phyloP scores from a whole-genome alignment of 139 green algal genomes.

The Choricystis sp. region DNA sequence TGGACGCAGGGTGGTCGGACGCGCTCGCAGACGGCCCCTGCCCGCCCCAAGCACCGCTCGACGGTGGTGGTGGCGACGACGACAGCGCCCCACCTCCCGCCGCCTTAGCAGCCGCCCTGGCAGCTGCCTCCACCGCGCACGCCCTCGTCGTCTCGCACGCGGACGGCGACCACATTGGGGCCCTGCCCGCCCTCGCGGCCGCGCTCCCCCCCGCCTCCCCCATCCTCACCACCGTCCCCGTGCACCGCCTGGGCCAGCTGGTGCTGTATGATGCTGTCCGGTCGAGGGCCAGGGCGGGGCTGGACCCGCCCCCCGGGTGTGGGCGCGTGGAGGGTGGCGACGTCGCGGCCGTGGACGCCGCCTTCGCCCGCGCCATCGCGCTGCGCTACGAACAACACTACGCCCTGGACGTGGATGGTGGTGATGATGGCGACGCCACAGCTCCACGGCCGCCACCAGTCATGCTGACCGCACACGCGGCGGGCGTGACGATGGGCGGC shows the following conservation, averaged over 20 bases:
- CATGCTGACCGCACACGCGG: conserved; percentile 47
- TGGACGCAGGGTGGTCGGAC: too few relatives aligned
- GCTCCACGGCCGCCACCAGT: conserved; percentile 21
- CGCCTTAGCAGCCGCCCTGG: background rate
- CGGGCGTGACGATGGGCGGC: conserved; percentile 73
- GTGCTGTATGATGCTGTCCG: conserved; percentile 51
- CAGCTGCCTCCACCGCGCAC: conserved; percentile 13
- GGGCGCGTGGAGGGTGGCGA: conserved; percentile 49
- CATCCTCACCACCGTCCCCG: conserved; percentile 61
- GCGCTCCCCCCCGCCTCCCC: conserved; percentile 13
- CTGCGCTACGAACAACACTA: conserved; percentile 55
- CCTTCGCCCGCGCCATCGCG: conserved; percentile 36
- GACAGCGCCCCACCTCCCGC: background rate
- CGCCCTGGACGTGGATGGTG: conserved; percentile 6
- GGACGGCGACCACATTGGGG: conserved; percentile 59
- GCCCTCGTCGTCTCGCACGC: conserved; percentile 74
- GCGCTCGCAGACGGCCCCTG: too few relatives aligned
- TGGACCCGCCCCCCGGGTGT: conserved; percentile 12
- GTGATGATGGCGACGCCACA: background rate
- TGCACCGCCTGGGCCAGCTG: conserved; percentile 73
- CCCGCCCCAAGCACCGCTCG: too few relatives aligned
- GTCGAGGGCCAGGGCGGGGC: background rate
- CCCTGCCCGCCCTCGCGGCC: conserved; percentile 59
- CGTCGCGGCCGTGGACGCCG: conserved; percentile 64
- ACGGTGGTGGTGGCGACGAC: too few relatives aligned